phyloP scores from a whole-genome alignment of 2,329 filamentous ascomycete genomes.

The Xylaria digitata region DNA sequence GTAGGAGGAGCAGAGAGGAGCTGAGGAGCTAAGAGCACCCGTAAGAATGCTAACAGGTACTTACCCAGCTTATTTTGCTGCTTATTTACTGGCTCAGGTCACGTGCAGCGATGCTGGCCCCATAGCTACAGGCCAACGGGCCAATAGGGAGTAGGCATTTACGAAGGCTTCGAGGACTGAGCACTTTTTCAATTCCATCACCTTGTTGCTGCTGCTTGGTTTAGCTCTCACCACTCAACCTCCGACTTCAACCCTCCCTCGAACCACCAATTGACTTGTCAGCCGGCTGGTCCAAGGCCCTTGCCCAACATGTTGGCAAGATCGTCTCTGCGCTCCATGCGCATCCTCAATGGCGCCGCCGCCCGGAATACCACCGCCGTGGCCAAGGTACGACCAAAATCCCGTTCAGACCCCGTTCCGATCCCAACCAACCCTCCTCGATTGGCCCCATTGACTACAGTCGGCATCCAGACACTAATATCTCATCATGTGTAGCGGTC shows the following conservation, averaged over 20 bases:
- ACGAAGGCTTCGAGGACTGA: constrained; percentile 50
- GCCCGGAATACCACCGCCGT: constrained; percentile 78
- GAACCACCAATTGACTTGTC: constrained; percentile 44
- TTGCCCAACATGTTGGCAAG: constrained; percentile 88
- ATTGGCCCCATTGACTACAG: neutral
- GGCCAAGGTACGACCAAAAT: constrained; percentile 74
- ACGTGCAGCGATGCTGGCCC: constrained; percentile 34
- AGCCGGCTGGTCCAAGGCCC: constrained; percentile 52
- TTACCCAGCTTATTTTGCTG: neutral
- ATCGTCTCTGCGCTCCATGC: constrained; percentile 88
- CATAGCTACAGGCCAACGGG: constrained; percentile 30
- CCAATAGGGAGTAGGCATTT: constrained; percentile 48
- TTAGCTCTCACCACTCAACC: constrained; percentile 42
- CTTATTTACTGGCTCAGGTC: constrained; percentile 27
- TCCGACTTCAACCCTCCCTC: constrained; percentile 42
- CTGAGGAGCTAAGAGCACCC: neutral
- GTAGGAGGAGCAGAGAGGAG: constrained; percentile 4
- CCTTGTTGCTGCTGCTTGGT: constrained; percentile 35
- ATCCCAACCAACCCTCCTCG: neutral
- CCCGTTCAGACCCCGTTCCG: constrained; percentile 19
- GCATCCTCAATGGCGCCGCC: constrained; percentile 81
- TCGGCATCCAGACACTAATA: constrained; percentile 31
- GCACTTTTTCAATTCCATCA: constrained; percentile 49
- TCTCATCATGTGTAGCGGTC: constrained; percentile 62
- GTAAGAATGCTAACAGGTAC: neutral